Percentiles rank a stretch among this genome's conserved stretches.
phyloP scores from a whole-genome alignment of 352 stramenopile genomes.

The Phytophthora cryptogea region DNA sequence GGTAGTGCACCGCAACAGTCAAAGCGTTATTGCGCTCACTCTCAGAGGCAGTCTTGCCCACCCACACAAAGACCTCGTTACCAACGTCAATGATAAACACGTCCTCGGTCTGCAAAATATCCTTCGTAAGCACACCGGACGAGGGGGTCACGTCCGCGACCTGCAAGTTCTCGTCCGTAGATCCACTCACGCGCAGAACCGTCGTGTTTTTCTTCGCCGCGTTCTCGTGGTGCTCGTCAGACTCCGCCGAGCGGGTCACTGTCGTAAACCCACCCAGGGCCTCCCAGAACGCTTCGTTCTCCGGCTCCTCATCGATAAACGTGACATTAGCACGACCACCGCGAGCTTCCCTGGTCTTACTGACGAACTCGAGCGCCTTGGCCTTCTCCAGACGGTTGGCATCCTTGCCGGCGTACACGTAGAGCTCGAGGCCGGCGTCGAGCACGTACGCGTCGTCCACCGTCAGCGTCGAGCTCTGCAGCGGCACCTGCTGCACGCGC shows the following conservation, averaged over 20 bases:
- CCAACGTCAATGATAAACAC: conserved; percentile 94
- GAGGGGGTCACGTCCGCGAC: conserved; percentile 68
- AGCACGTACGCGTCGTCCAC: conserved; percentile 95
- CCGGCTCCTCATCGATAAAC: conserved; percentile 90
- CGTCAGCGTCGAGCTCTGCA: conserved; percentile 87
- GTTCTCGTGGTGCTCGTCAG: conserved; percentile 69
- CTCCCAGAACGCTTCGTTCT: conserved; percentile 92
- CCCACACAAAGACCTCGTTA: conserved; percentile 91
- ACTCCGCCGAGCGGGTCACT: conserved; percentile 63
- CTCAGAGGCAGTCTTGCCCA: conserved; percentile 84
- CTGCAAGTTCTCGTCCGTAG: conserved; percentile 49
- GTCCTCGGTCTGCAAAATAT: conserved; percentile 83
- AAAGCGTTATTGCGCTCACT: conserved; percentile 90
- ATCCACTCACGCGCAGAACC: conserved; percentile 82
- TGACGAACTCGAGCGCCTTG: conserved; percentile 90
- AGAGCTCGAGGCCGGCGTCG: conserved; percentile 92
- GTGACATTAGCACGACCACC: conserved; percentile 80
- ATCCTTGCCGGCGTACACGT: conserved; percentile 76
- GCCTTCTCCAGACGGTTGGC: conserved; percentile 91
- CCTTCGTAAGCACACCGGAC: conserved; percentile 76
- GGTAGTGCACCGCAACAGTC: conserved; percentile 83
- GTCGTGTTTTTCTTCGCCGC: conserved; percentile 64
- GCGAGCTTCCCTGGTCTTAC: conserved; percentile 87
- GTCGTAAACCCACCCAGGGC: conserved; percentile 87
- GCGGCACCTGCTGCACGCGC: conserved; percentile 85